These are phyloP conservation scores for Aureobasidium namibiae DNA, from an alignment of 2,329 filamentous ascomycete species.

Conservation along the genomic window DNA sequence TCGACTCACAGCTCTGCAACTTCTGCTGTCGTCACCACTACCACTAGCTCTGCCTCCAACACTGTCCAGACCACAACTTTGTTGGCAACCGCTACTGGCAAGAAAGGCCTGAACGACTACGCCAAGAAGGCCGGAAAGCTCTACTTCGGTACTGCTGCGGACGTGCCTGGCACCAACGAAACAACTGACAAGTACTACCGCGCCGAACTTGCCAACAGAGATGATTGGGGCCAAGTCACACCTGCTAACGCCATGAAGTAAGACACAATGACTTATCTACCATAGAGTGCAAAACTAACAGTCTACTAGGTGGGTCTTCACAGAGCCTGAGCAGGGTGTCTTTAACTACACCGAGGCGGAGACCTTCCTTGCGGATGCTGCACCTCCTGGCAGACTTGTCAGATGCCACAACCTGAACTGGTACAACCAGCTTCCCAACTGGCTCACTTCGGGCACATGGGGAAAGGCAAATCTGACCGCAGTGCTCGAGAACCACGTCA, in stretches of 20 bases:
- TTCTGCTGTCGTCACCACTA: neutral
- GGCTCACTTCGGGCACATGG: conserved; percentile 43
- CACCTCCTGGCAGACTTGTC: conserved; percentile 38
- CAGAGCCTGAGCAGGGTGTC: conserved; percentile 46
- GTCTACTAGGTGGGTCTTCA: conserved; percentile 45
- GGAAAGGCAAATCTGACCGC: conserved; percentile 49
- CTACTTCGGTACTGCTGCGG: conserved; percentile 52
- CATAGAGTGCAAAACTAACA: neutral
- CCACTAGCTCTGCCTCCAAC: conserved; percentile 7
- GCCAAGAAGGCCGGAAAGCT: conserved; percentile 47
- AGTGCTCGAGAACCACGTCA: conserved; percentile 53
- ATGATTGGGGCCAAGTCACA: conserved; percentile 57
- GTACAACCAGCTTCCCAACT: conserved; percentile 47
- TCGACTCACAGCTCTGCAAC: neutral
- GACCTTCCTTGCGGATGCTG: conserved; percentile 33
- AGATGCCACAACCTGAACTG: conserved; percentile 56
- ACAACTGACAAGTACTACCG: conserved; percentile 48
- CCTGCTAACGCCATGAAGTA: conserved; percentile 53
- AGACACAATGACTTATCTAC: neutral
- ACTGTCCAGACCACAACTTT: conserved; percentile 7
- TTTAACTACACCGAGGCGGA: conserved; percentile 56
- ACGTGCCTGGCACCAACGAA: conserved; percentile 39
- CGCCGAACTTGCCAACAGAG: conserved; percentile 44
- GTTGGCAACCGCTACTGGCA: neutral
- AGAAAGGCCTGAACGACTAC: conserved; percentile 40